phyloP scores from a whole-genome alignment of 1,139 yeast genomes.

The Geotrichum klebahnii region DNA sequence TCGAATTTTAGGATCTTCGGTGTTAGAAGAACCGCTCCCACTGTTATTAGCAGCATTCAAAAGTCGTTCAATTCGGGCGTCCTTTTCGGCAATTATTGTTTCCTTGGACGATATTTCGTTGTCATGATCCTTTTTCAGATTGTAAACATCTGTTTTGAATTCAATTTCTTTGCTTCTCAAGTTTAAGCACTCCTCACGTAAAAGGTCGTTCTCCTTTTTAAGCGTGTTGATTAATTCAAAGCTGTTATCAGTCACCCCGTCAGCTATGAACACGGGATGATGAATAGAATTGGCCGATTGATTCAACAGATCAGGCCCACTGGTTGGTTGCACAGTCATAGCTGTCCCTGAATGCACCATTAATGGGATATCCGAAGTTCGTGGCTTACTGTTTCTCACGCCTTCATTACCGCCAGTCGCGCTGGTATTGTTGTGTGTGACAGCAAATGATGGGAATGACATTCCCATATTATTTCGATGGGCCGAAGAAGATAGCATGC shows the following conservation, averaged over 20 bases:
- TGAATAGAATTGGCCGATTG: neutral
- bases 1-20: constrained; percentile 1
- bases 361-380: neutral
- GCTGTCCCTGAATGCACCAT: neutral
- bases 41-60: neutral
- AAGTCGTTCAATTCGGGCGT: constrained; percentile 9
- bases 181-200: constrained; percentile 8
- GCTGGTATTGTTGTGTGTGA: neutral
- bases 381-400: neutral
- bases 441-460: constrained; percentile 1
- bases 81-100: constrained; percentile 9
- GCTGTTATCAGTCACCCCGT: neutral
- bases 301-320: neutral
- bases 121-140: constrained; percentile 4
- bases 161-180: constrained; percentile 4
- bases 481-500: neutral
- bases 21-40: neutral
- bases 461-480: neutral
- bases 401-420: neutral
- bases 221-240: constrained; percentile 1
- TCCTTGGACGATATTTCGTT: constrained; percentile 4
- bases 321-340: neutral
- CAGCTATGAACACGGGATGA: constrained; percentile 5
- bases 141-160: constrained; percentile 8
- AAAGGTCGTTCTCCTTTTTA: constrained; percentile 1